Evolutionary conservation across 495 filamentous ascomycete genomes (phyloP).

Genomic region (Aspergillus funiculosus): DNA sequence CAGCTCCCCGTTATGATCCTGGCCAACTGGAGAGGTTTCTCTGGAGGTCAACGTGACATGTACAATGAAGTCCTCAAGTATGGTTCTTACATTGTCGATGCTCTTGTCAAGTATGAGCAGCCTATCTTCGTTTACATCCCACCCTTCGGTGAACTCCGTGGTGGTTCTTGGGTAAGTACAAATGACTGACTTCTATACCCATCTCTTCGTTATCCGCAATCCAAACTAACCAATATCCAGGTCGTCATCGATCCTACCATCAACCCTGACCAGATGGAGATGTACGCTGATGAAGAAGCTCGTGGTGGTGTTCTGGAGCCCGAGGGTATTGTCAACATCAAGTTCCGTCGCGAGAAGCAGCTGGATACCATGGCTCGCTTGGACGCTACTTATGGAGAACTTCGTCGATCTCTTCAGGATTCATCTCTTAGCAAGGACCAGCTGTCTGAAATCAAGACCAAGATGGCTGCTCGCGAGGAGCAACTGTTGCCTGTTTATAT

Average conservation of each 20-base stretch:
- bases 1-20: constrained; percentile 98
- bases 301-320: constrained; percentile 97
- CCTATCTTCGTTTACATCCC: constrained; percentile 98
- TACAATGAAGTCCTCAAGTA: constrained; percentile 99
- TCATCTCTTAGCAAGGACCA: constrained; percentile 64
- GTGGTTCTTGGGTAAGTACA: constrained; percentile 74
- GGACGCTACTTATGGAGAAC: constrained; percentile 72
- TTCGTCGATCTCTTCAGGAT: constrained; percentile 71
- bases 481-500: constrained; percentile 84
- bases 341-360: constrained; percentile 95
- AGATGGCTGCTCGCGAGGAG: constrained; percentile 84
- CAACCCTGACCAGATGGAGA: constrained; percentile 94
- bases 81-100: constrained; percentile 96
- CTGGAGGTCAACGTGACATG: constrained; percentile 98
- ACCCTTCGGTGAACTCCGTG: constrained; percentile 91
- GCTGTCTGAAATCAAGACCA: constrained; percentile 68
- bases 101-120: constrained; percentile 96
- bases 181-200: constrained; percentile 31
- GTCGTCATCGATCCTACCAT: constrained; percentile 98
- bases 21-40: constrained; percentile 99
- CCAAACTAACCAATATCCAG: constrained; percentile 24
- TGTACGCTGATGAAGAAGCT: constrained; percentile 96
- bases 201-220: constrained; percentile 11
- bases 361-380: constrained; percentile 96
- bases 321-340: constrained; percentile 97